phyloP scores from a whole-genome alignment of 2,329 filamentous ascomycete genomes.

The Trichoderma sp. region DNA sequence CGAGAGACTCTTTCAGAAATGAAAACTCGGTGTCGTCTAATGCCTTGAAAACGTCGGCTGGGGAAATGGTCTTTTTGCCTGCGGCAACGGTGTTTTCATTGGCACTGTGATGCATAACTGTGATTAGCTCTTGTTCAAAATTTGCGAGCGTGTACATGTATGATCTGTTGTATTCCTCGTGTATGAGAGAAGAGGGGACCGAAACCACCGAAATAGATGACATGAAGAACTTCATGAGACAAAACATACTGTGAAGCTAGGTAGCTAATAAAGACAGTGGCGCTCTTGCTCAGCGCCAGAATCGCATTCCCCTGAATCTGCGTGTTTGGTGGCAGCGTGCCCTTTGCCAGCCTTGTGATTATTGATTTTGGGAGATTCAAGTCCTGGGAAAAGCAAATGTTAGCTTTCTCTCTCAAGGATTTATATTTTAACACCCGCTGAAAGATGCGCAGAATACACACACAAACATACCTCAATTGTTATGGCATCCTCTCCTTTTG shows the following conservation, averaged over 20 bases:
- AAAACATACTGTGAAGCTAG: constrained; percentile 70
- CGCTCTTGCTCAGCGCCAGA: constrained; percentile 77
- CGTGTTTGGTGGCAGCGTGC: constrained; percentile 77
- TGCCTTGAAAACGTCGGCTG: constrained; percentile 75
- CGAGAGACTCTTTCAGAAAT: constrained; percentile 69
- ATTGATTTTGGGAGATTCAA: constrained; percentile 79
- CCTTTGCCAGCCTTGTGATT: constrained; percentile 77
- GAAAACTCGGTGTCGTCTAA: constrained; percentile 76
- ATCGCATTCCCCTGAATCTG: constrained; percentile 84
- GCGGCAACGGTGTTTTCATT: constrained; percentile 69
- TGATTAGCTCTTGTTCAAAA: background rate
- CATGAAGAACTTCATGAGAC: background rate
- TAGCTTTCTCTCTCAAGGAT: background rate
- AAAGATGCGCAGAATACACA: background rate
- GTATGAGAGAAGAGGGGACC: too few species aligned
- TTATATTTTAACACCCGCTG: background rate
- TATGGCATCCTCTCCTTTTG: constrained; percentile 46
- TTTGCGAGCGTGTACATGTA: background rate
- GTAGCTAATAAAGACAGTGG: constrained; percentile 83
- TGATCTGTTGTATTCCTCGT: background rate
- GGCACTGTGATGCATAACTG: constrained; percentile 54
- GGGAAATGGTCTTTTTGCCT: constrained; percentile 79
- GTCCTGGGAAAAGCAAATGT: constrained; percentile 55
- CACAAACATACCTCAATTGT: constrained; percentile 56
- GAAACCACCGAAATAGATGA: background rate